Evolutionary conservation across 2,329 filamentous ascomycete genomes (phyloP).

Genomic region (Fusarium goolgardi): DNA sequence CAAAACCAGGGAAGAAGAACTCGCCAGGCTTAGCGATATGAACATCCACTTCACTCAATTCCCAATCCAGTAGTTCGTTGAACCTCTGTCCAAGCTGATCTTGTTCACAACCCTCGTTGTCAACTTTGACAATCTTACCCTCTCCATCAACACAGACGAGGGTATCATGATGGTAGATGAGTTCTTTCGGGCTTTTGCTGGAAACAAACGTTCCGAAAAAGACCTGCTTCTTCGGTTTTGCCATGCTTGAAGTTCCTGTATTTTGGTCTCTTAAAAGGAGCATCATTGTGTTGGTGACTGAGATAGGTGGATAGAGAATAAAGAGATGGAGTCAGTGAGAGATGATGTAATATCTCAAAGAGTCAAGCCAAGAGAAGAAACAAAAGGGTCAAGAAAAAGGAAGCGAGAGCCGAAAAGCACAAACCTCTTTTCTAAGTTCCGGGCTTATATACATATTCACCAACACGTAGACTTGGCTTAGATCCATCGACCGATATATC

Average conservation of each 20-base stretch:
- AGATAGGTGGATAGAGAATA: not conserved
- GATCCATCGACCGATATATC: conserved; percentile 4
- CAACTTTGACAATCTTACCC: conserved; percentile 64
- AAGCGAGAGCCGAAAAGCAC: conserved; percentile 1
- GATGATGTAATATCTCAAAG: conserved; percentile 17
- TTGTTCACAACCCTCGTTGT: conserved; percentile 51
- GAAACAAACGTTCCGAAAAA: conserved; percentile 69
- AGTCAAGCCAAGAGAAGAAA: not conserved
- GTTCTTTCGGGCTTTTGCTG: conserved; percentile 59
- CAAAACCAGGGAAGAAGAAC: conserved; percentile 88
- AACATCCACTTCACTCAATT: conserved; percentile 53
- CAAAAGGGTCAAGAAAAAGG: not conserved
- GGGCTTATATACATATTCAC: conserved; percentile 24
- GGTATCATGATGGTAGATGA: conserved; percentile 64
- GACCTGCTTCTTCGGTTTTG: conserved; percentile 55
- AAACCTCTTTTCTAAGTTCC: not conserved
- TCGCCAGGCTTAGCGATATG: conserved; percentile 59
- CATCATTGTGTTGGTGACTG: not conserved
- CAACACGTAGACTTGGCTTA: conserved; percentile 16
- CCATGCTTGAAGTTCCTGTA: conserved; percentile 15
- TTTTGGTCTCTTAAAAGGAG: not conserved
- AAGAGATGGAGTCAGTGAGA: not conserved
- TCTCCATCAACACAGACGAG: conserved; percentile 62
- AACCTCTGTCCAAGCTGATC: conserved; percentile 50
- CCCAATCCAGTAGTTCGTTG: conserved; percentile 60